Conservation (phyloP, 2,329 filamentous ascomycete genomes). For the Aureobasidium uvarum region DNA sequence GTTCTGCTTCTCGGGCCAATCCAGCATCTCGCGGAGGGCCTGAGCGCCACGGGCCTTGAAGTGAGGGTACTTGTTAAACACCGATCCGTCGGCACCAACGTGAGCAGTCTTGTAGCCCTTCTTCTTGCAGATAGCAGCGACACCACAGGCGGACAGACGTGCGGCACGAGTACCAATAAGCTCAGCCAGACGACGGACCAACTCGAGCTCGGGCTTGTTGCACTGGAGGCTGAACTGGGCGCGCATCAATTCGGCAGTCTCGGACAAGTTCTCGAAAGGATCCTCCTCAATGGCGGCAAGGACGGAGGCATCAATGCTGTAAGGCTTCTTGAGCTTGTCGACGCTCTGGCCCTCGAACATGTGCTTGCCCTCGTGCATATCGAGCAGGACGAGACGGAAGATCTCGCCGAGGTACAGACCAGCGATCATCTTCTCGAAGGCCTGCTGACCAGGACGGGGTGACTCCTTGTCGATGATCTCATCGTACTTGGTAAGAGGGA, state of each 20-base stretch:
- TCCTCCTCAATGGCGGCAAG: constrained; percentile 91
- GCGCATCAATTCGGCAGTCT: constrained; percentile 80
- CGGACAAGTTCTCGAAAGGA: constrained; percentile 89
- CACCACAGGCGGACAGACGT: constrained; percentile 88
- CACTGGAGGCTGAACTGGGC: constrained; percentile 69
- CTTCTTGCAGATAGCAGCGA: constrained; percentile 96
- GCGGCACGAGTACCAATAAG: constrained; percentile 93
- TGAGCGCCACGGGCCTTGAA: constrained; percentile 90
- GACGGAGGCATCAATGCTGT: constrained; percentile 90
- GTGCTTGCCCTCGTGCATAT: constrained; percentile 59
- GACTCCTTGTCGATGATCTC: constrained; percentile 45
- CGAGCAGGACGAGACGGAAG: constrained; percentile 47
- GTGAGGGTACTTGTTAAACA: constrained; percentile 99
- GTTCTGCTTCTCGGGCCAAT: constrained; percentile 78
- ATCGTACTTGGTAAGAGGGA: constrained; percentile 72
- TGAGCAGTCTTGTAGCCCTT: constrained; percentile 85
- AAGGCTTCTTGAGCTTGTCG: constrained; percentile 75
- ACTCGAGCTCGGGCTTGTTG: constrained; percentile 77
- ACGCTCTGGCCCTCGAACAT: constrained; percentile 86
- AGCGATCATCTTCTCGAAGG: constrained; percentile 49
- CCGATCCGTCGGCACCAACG: constrained; percentile 93
- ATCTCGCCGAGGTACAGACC: constrained; percentile 49
- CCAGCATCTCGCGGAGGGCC: constrained; percentile 90
- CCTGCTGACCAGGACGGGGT: constrained; percentile 48
- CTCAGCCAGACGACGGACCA: constrained; percentile 84